Evolutionary conservation across 2,329 filamentous ascomycete species (phyloP), one percentile per base, ranked within the genome.

Genomic region (Penicillium expansum): DNA sequence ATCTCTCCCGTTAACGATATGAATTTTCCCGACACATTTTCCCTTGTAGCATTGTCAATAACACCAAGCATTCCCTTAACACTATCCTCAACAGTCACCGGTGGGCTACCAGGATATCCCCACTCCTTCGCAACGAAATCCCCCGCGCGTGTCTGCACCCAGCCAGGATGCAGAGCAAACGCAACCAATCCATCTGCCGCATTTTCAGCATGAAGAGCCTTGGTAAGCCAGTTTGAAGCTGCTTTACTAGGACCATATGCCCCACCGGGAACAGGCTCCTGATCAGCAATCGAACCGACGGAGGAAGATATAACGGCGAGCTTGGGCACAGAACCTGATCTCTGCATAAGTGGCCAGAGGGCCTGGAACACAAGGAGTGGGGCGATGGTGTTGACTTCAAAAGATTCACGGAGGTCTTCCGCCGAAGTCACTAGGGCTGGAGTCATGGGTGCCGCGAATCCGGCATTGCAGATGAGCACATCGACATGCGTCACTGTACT

Each of bases 401-500:
- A 63, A 22, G 50, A 56, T 5, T 42, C 20, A 6, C 55, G 62
- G 8, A 69, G 57, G 8, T 61, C 62, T 14, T 62, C 55, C 5
- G 62, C 59, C 2, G 62, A 41, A 3, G 59, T 66, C 7, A 41
- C 20, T 27, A 83, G 82, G 22, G 82, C 79, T 18, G 83, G 83
- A 5, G 81, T 77, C 62, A 87, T 86, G 82, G 84, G 83, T n/a
- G 80, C 79, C 4, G 82, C 80, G 56, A 82, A 68, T 52, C 59
- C 70, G 13, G 69, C 71, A 37, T 67, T 69, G 39, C 60, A 64
- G 49, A 61, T 60, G 24, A 72, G 67, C 14, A 64, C 60, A 43
- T 64, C 69, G 32, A 67, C 55, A 38, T 72, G 70, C 16, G 64
- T 59, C 44, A 73, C 62, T 5, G 65, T 67, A 27, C 61, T 63